Evolutionary conservation across 176 grass and related monocot species (phyloP), one percentile per base, ranked within the genome.

Genomic region (Luzula sylvatica): DNA sequence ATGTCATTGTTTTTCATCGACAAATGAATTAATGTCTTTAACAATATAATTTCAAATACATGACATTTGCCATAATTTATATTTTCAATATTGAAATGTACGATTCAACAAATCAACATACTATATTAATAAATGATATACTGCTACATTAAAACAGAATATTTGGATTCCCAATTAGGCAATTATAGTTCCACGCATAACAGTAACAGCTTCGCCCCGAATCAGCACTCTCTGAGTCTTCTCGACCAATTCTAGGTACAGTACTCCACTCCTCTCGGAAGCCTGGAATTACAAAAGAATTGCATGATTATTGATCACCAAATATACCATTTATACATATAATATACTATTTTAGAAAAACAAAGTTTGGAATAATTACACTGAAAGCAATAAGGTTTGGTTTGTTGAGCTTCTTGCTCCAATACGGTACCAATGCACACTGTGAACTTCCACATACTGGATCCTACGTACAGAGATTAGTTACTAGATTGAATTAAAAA

Each of bases 371-470:
- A 27, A 2, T 17, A 47, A 43, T 20, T 82, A 83, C 87, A 69
- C 78, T 80, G 51, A 78, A 87, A 45, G 78, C 75, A 2, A 38
- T 70, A 11, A 94, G 65, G 5, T 48, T 73, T 56, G 72, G 62
- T 51, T 94, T 94, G 11, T 76, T 75, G 13, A 87, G 39, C 58
- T 94, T 94, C 61, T 56, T 43, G 5, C 82, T 74, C 87, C 82
- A 87, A 13, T 87, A 94, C 3, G 78, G 82, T 26, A 79, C 78
- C 41, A 94, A 55, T 5, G 70, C 54, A 71, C 75, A 94, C 27
- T 94, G 82, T 14, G 68, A 74, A 11, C 75, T 83, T 15, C 87
- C 82, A 64, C 74, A 74, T 5, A 94, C 87, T 15, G 78, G 87
- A 73, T 94, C 87, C 82, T 94, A 42, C 3, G 24, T 1, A 28